Base-by-base conservation (phyloP, 106 monocot species). In the Cymbidium sinense region DNA sequence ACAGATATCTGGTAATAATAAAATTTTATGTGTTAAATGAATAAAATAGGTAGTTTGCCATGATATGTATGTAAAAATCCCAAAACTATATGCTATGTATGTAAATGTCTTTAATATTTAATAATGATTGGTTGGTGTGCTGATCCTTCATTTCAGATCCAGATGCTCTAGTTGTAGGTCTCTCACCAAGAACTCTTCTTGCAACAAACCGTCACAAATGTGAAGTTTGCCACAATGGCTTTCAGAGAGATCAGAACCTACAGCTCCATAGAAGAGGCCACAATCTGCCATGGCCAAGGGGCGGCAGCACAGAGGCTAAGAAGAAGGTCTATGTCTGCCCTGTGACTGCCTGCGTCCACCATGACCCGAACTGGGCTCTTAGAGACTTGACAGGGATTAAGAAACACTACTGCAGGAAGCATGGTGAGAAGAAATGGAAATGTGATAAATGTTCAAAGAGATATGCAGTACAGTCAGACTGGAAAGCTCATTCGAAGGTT, bases 391-490 rank as follows among this genome's bases (percentile, higher is more conserved):
- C 93, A 7, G 93, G 93, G 9, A 88, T 93, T 81, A 93, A 93
- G 85, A 93, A 93, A 79, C 93, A 93, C 82, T 93, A 83, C 82
- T 85, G 81, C 76, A 61, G 93, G 64, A 93, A 93, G 83, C 93
- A 93, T 76, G 90, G 93, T 5, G 90, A 93, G 90, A 93, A 93
- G 86, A 93, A 90, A 55, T 93, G 90, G 90, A 93, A 88, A 79
- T 93, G 93, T 75, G 93, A 93, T 54, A 90, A 88, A 81, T 93
- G 93, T 71, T 82, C 83, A 4, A 93, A 93, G 88, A 88, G 83
- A 81, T 93, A 93, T 61, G 93, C 93, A 2, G 90, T 93, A 2
- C 90, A 90, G 76, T 90, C 88, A 5, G 93, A 93, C 50, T 93
- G 93, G 88, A 93, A 93, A 77, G 93, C 93, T 1, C 93, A 93